A percentile compares a stretch with the other conserved stretches of the same genome.
phyloP scores from a whole-genome alignment of 805 yeast genomes.

The Teunomyces gatunensis region DNA sequence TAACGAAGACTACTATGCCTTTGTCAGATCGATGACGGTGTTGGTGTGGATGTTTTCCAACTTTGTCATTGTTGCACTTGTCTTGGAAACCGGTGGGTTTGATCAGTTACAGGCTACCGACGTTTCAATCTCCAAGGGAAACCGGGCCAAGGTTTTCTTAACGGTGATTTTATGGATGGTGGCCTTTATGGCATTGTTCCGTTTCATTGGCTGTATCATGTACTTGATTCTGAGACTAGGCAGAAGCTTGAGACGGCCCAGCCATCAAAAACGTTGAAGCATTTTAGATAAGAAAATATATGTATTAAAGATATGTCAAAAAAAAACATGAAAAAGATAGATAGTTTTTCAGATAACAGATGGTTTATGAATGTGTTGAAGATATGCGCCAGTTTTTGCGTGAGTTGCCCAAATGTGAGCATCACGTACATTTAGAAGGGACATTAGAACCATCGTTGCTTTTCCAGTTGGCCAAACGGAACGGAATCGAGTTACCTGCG shows the following conservation, averaged over 20 bases:
- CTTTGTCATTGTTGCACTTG: constrained; percentile 40
- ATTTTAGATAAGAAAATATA: background rate
- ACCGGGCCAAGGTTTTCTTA: constrained; percentile 41
- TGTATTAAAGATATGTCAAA: background rate
- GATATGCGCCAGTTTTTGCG: constrained; percentile 8
- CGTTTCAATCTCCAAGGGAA: constrained; percentile 23
- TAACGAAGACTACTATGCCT: constrained; percentile 47
- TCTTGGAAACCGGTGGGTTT: constrained; percentile 44
- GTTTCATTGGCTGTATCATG: constrained; percentile 51
- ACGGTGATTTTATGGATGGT: constrained; percentile 60
- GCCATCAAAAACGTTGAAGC: background rate
- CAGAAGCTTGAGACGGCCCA: constrained; percentile 20
- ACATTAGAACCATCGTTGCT: constrained; percentile 71
- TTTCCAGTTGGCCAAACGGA: constrained; percentile 66
- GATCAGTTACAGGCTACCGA: constrained; percentile 35
- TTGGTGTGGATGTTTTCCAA: constrained; percentile 46
- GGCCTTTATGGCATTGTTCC: constrained; percentile 57
- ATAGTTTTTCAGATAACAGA: background rate
- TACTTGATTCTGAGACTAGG: constrained; percentile 43
- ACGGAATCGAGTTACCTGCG: constrained; percentile 57
- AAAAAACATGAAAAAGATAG: background rate
- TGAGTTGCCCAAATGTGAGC: constrained; percentile 84
- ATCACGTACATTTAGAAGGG: constrained; percentile 83
- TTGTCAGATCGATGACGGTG: constrained; percentile 45
- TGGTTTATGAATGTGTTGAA: constrained; percentile 3